phyloP scores from a whole-genome alignment of 192 early-diverging fungal species.

The Podila minutissima region DNA sequence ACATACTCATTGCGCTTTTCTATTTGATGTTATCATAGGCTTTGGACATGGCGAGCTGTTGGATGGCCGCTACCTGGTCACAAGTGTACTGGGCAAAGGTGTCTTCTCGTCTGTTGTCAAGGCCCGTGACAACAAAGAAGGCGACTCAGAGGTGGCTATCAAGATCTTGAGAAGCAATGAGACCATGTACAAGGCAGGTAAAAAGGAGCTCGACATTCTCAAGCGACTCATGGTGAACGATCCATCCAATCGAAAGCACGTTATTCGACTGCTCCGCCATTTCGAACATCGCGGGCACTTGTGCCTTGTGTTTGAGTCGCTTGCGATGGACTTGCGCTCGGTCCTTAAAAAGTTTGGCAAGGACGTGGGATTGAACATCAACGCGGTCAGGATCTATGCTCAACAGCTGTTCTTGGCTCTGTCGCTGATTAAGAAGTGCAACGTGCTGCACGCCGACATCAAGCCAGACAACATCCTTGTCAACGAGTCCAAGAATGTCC shows the following conservation, averaged over 20 bases:
- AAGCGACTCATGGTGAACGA: conserved; percentile 87
- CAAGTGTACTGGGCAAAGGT: conserved; percentile 88
- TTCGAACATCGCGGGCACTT: conserved; percentile 94
- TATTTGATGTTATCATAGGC: conserved; percentile 35
- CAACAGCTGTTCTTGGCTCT: conserved; percentile 90
- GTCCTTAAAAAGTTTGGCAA: conserved; percentile 96
- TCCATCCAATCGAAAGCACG: conserved; percentile 89
- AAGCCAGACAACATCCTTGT: conserved; percentile 99
- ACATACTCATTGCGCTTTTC: not conserved
- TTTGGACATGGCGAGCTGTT: conserved; percentile 87
- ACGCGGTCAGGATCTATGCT: conserved; percentile 91
- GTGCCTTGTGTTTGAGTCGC: conserved; percentile 94
- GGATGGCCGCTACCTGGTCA: conserved; percentile 88
- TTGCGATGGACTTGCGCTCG: conserved; percentile 93
- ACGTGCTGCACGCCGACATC: conserved; percentile 94
- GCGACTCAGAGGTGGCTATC: conserved; percentile 87
- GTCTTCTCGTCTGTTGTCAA: conserved; percentile 96
- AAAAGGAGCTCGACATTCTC: conserved; percentile 90
- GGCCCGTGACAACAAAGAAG: conserved; percentile 79
- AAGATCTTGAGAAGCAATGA: conserved; percentile 98
- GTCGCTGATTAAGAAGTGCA: conserved; percentile 82
- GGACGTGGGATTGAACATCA: conserved; percentile 91
- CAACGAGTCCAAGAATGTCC: conserved; percentile 76
- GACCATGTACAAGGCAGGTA: conserved; percentile 87
- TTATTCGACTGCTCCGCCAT: conserved; percentile 83